phyloP scores from a whole-genome alignment of 78 protist genomes.

The Dictyostelium firmibasis region DNA sequence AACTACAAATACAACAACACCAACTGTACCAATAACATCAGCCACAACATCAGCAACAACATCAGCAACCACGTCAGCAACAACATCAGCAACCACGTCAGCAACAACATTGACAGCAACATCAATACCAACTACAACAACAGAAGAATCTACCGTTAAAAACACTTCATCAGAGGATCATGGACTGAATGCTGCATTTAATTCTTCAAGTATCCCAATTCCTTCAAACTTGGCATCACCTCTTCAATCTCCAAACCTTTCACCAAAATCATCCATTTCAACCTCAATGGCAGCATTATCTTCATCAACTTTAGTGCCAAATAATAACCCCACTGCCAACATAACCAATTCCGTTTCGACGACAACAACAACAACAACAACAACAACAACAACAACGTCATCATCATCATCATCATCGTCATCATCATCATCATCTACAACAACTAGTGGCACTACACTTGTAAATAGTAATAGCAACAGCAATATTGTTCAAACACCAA shows the following conservation, averaged over 20 bases:
- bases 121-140: neutral
- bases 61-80: neutral
- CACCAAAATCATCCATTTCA: neutral
- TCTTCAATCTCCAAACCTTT: slow-evolving; percentile 5
- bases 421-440: neutral
- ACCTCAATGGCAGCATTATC: neutral
- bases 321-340: neutral
- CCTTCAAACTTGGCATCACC: neutral
- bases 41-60: neutral
- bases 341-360: neutral
- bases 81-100: neutral
- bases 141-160: no score
- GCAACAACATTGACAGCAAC: neutral
- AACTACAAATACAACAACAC: neutral
- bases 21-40: neutral
- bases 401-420: neutral
- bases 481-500: neutral
- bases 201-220: slow-evolving; percentile 4
- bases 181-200: neutral
- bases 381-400: neutral
- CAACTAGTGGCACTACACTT: no score
- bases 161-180: no score
- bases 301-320: neutral
- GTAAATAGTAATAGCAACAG: neutral
- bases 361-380: neutral